Percentiles rank a stretch among this genome's conserved stretches.
These are phyloP conservation scores for Sugiyamaella marilandica DNA, from an alignment of 805 yeast species.

Conservation along the genomic window DNA sequence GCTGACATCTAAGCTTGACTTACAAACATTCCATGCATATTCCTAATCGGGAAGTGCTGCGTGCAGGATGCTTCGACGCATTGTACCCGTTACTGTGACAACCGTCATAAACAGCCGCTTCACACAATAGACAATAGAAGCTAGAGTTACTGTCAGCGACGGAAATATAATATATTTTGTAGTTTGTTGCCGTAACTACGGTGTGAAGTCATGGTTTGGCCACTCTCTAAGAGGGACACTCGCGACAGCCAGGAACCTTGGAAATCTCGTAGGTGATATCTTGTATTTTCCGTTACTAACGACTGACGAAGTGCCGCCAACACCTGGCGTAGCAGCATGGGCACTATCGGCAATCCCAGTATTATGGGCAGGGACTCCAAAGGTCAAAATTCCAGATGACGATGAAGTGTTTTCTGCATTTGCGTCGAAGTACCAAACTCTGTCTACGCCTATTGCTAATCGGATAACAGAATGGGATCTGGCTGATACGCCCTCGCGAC, in stretches of 20 bases:
- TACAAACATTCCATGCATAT: not conserved
- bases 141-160: too few relatives aligned
- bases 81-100: not conserved
- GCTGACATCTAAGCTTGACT: too few relatives aligned
- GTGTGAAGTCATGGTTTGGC: slow-evolving; percentile 1
- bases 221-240: not conserved
- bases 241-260: not conserved
- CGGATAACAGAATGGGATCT: not conserved
- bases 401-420: slow-evolving; percentile 4
- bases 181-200: too few relatives aligned
- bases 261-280: not conserved
- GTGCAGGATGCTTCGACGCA: not conserved
- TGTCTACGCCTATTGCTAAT: slow-evolving; percentile 1
- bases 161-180: too few relatives aligned
- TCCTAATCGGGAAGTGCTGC: not conserved
- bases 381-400: slow-evolving; percentile 10
- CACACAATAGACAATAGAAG: not conserved
- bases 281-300: not conserved
- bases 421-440: slow-evolving; percentile 2
- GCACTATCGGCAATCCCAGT: slow-evolving; percentile 22
- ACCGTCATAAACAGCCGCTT: not conserved
- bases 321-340: slow-evolving; percentile 23
- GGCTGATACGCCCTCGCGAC: slow-evolving; percentile 1
- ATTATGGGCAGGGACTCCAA: slow-evolving; percentile 21
- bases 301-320: slow-evolving; percentile 17